A percentile compares a stretch with the other conserved stretches of the same genome.
phyloP scores from a whole-genome alignment of 108 stramenopile species.

The Bacterosira constricta region DNA sequence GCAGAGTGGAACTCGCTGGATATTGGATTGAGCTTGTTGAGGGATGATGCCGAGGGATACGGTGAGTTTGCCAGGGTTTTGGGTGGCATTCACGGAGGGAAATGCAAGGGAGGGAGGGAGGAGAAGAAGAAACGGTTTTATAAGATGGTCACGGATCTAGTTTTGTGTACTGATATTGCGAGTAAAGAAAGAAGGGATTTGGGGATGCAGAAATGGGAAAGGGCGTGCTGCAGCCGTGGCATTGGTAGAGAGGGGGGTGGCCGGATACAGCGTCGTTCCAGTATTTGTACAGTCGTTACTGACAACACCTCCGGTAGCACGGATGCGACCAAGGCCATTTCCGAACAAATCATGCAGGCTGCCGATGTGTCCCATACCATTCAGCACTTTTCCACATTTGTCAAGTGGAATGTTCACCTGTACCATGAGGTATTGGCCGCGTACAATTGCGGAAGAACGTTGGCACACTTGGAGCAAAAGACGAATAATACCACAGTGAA shows the following conservation, averaged over 20 bases:
- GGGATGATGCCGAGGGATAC: not conserved
- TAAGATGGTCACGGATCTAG: constrained; percentile 17
- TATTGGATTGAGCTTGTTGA: not conserved
- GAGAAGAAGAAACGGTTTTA: constrained; percentile 4
- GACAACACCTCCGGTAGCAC: not conserved
- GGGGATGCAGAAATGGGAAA: constrained; percentile 25
- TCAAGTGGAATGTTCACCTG: constrained; percentile 59
- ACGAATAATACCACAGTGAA: not conserved
- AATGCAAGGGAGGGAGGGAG: no score
- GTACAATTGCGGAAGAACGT: constrained; percentile 3
- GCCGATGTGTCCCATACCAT: constrained; percentile 68
- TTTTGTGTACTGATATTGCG: constrained; percentile 28
- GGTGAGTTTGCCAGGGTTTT: constrained; percentile 2
- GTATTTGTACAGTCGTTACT: not conserved
- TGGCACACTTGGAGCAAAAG: not conserved
- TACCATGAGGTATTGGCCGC: constrained; percentile 46
- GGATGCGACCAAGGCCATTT: not conserved
- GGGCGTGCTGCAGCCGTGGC: not conserved
- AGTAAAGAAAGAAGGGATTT: constrained; percentile 15
- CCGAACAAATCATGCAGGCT: constrained; percentile 62
- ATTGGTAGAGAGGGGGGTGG: not conserved
- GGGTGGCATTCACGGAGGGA: no score
- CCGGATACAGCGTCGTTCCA: not conserved
- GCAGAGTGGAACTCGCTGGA: constrained; percentile 10
- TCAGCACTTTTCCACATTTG: constrained; percentile 63